Evolutionary conservation across 495 filamentous ascomycete genomes (phyloP), one percentile per base, ranked within the genome.

Genomic region (Podospora sp.): DNA sequence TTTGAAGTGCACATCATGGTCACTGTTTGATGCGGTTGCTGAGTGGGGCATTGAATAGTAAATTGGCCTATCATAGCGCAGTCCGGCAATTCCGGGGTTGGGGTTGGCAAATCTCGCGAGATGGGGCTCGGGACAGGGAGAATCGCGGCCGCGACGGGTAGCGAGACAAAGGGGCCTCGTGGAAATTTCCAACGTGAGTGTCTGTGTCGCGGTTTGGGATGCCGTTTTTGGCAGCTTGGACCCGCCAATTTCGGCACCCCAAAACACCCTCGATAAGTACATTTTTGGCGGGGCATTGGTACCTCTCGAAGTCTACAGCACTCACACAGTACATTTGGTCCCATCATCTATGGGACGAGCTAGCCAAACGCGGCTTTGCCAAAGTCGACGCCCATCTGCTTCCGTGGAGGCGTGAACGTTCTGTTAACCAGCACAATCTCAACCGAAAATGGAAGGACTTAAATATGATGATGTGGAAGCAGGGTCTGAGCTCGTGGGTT

Each of bases 201-300:
- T 36, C 50, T 6, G 50, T 53, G 50, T 53, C 50, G 50, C 6
- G 50, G 50, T 53, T 22, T n/a, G 50, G 50, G 50, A n/a, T 53
- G 50, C 50, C 50, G 50, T 36, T 36, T 36, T 36, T 36, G 12
- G 33, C 33, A 36, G 12, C 33, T 36, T 36, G 5, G 33, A 36
- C 33, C 33, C 33, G 33, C 33, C 12, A 36, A 36, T 36, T 36
- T 36, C 33, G 33, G 63, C 16, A 65, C 63, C 63, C 63, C 52
- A 65, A 59, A 65, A 65, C 53, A 65, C 63, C 63, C 52, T 59
- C 63, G 63, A 65, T 52, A 65, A 49, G 63, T 65, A 46, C 27
- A 63, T 65, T 58, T 65, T 65, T 65, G 29, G 63, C 33, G 63
- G 63, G 53, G 27, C 53, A 59, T 65, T 21, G 58, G 52, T 65